Evolutionary conservation across 163 green algal genomes (phyloP).

Genomic region (Picocystis sp.): DNA sequence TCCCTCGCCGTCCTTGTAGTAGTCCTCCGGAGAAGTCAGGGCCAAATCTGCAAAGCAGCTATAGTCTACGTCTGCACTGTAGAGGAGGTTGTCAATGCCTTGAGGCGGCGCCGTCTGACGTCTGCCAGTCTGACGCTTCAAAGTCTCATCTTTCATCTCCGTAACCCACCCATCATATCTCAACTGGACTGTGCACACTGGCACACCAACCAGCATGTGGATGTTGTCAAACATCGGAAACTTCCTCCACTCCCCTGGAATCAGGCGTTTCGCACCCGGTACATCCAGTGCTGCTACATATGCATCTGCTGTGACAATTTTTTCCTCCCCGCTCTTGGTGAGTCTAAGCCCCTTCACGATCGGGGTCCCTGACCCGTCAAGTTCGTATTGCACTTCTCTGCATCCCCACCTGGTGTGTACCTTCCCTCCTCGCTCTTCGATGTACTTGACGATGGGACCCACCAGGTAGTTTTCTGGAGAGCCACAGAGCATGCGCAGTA

Average conservation of each 20-base stretch:
- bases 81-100: conserved; percentile 91
- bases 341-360: conserved; percentile 61
- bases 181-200: conserved; percentile 73
- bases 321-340: conserved; percentile 16
- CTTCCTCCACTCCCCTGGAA: conserved; percentile 55
- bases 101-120: conserved; percentile 8
- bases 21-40: conserved; percentile 65
- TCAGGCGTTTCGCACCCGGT: conserved; percentile 71
- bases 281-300: conserved; percentile 89
- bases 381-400: conserved; percentile 74
- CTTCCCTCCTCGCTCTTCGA: conserved; percentile 50
- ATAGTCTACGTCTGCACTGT: conserved; percentile 82
- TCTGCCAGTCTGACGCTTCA: conserved; percentile 23
- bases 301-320: conserved; percentile 58
- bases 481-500: conserved; percentile 84
- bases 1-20: conserved; percentile 60
- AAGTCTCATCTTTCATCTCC: conserved; percentile 52
- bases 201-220: conserved; percentile 73
- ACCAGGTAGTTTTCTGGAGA: conserved; percentile 65
- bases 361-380: conserved; percentile 35
- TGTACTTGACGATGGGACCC: conserved; percentile 77
- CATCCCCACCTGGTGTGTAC: conserved; percentile 55
- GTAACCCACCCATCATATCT: conserved; percentile 92
- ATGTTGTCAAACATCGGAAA: conserved; percentile 72
- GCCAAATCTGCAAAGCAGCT: conserved; percentile 92